Evolutionary conservation across 2,329 filamentous ascomycete species (phyloP).

Genomic region (Hymenoscyphus linearis): DNA sequence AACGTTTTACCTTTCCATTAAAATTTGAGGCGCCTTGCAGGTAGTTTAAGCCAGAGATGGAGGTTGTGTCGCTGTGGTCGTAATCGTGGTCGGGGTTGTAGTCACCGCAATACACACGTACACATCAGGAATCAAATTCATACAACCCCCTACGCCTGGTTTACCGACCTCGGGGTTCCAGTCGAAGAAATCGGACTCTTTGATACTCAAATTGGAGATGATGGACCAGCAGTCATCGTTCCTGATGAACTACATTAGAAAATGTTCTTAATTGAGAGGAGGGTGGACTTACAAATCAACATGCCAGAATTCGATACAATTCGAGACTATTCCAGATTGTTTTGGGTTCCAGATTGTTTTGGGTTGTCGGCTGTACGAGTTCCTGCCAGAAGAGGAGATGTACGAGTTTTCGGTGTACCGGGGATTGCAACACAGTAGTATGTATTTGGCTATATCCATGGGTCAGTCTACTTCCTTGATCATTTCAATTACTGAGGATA

Average conservation of each 20-base stretch:
- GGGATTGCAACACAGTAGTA: neutral
- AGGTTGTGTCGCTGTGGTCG: no score
- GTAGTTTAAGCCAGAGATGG: no score
- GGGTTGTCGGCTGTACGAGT: neutral
- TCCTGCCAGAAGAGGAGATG: neutral
- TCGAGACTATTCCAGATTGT: neutral
- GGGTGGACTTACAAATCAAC: neutral
- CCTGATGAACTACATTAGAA: neutral
- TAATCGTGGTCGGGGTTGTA: no score
- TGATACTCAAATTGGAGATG: no score
- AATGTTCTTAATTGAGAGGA: neutral
- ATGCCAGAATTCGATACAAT: neutral
- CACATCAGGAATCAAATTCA: no score
- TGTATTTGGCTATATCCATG: neutral
- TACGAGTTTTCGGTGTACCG: neutral
- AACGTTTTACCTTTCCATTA: no score
- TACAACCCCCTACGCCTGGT: no score
- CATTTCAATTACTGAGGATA: neutral
- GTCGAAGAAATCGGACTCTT: no score
- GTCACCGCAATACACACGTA: no score
- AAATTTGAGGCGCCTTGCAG: no score
- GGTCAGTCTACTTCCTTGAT: neutral
- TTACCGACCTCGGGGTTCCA: no score
- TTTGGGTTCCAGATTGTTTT: neutral
- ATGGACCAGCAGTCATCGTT: neutral